A percentile compares a stretch with the other conserved stretches of the same genome.
Conservation (phyloP, 108 stramenopile genomes). For the Nitzschia inconspicua region DNA sequence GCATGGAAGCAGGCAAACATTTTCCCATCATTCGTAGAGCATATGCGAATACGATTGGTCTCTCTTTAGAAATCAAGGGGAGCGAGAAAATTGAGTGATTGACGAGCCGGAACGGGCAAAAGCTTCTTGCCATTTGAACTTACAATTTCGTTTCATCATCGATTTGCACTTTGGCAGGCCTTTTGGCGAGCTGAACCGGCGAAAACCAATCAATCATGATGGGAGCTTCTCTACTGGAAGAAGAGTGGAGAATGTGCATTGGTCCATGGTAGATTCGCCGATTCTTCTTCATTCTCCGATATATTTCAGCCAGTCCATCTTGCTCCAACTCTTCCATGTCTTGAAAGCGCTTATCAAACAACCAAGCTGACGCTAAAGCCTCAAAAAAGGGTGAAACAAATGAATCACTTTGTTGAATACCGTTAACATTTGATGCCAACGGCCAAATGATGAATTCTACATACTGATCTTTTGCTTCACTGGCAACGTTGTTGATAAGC, state of each 20-base stretch:
- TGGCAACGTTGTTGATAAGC: conserved; percentile 33
- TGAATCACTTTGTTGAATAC: background rate
- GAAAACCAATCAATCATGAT: conserved; percentile 71
- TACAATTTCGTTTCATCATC: conserved; percentile 57
- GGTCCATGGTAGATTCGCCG: conserved; percentile 44
- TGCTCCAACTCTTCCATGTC: conserved; percentile 6
- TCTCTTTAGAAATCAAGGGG: conserved; percentile 4
- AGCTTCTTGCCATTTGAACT: conserved; percentile 9
- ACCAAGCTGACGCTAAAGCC: conserved; percentile 13
- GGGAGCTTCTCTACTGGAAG: conserved; percentile 6
- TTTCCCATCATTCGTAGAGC: conserved; percentile 15
- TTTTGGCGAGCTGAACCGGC: conserved; percentile 48
- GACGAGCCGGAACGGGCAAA: background rate
- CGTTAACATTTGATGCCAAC: conserved; percentile 3
- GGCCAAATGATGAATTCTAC: conserved; percentile 62
- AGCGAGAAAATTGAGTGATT: background rate
- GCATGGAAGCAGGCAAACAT: conserved; percentile 12
- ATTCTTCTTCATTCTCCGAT: conserved; percentile 13
- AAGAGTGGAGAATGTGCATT: conserved; percentile 18
- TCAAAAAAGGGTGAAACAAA: conserved; percentile 4
- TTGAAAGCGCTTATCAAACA: conserved; percentile 1
- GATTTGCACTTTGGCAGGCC: conserved; percentile 46
- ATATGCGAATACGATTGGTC: conserved; percentile 9
- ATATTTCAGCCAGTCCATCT: background rate
- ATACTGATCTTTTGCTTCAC: conserved; percentile 46